phyloP scores from a whole-genome alignment of 805 yeast species.

The Clavispora asparagi region DNA sequence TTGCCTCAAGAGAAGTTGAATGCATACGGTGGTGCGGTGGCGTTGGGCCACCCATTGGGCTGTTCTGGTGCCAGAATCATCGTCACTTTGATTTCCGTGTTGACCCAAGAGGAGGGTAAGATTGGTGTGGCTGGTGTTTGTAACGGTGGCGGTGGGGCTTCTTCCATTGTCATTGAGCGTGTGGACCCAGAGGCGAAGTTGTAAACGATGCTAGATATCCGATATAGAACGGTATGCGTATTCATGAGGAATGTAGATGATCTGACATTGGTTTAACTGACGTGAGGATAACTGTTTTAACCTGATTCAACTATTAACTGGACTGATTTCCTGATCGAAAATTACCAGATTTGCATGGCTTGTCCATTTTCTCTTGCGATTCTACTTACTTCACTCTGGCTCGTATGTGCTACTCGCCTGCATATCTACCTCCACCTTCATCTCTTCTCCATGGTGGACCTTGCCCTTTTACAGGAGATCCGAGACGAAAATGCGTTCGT shows the following conservation, averaged over 20 bases:
- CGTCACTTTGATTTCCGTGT: slow-evolving; percentile 76
- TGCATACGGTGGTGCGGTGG: slow-evolving; percentile 94
- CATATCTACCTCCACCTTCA: background rate
- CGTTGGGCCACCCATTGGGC: slow-evolving; percentile 92
- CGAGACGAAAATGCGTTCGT: slow-evolving; percentile 6
- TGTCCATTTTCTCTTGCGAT: background rate
- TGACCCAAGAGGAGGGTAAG: slow-evolving; percentile 74
- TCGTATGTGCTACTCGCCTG: background rate
- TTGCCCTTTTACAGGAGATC: background rate
- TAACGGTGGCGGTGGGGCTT: slow-evolving; percentile 99
- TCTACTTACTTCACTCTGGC: no score
- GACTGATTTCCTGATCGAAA: no score
- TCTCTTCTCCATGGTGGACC: background rate
- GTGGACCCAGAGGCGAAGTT: slow-evolving; percentile 36
- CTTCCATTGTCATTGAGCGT: slow-evolving; percentile 82
- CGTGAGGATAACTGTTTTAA: no score
- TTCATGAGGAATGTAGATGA: no score
- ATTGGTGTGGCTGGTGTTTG: slow-evolving; percentile 94
- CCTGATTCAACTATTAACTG: no score
- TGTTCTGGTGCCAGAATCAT: slow-evolving; percentile 94
- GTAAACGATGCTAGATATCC: slow-evolving; percentile 12
- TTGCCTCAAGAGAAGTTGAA: slow-evolving; percentile 67
- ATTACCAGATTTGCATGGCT: no score
- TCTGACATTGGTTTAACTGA: no score
- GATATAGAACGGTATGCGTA: no score